Base-by-base conservation (phyloP, 805 yeast species). In the Dipodascus albidus region DNA sequence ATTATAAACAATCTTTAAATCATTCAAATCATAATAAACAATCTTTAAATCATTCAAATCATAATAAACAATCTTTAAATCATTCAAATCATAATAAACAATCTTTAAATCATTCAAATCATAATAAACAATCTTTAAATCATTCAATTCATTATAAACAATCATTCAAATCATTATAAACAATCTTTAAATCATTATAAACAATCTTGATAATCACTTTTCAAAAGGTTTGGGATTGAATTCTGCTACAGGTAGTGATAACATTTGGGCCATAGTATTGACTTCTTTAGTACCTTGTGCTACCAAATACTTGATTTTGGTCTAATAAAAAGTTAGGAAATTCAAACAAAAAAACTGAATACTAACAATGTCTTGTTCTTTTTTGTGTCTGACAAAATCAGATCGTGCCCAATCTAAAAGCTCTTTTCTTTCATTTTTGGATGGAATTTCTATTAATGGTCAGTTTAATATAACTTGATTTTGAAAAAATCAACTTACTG, bases 241-340 rank as follows among this genome's bases (percentile, higher is more conserved):
- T 14, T 38, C 44, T n/a, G 44, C 44, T 6, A 38, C 44, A n/a
- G 44, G 33, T 19, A 33, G 49, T 15, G 19, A 19, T 15, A 67
- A 57, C 49, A 56, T 52, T 27, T 62, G 57, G 15, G 61, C 67
- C 59, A 67, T 57, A 20, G 60, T 63, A 19, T 67, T 60, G 17
- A 64, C 62, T 47, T 69, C 58, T 53, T 66, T 65, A 6, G 65
- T 60, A 3, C 72, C 72, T 4, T 60, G 65, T 15, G 69, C 55
- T 1, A 67, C 66, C 15, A 64, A 57, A 52, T 61, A 68, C 31
- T 61, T 56, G 50, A 67, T 67, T 48, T 66, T 58, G 14, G 54
- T 47, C 24, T 50, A 33, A n/a, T 27, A 50, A n/a, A 53, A 44
- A 3, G 19, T 31, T 17, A 47, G n/a, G 9, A 6, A 27, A 27